A percentile compares a stretch with the other conserved stretches of the same genome.
Evolutionary conservation across 345 rosid genomes (phyloP).

Genomic region (Kandelia obovata): DNA sequence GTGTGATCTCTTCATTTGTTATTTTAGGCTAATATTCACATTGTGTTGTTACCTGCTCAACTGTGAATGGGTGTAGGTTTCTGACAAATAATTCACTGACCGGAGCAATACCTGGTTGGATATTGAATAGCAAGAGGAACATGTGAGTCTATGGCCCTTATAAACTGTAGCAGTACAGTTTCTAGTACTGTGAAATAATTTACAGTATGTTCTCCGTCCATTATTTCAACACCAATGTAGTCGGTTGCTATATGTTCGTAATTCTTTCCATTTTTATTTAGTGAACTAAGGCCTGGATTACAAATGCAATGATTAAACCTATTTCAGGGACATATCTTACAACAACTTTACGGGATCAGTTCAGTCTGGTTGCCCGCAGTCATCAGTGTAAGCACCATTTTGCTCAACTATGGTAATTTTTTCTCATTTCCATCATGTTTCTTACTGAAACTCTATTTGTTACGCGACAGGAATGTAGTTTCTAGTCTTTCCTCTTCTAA

Average conservation of each 20-base stretch:
- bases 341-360: conserved; percentile 65
- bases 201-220: not conserved
- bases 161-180: not conserved
- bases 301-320: conserved; percentile 4
- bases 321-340: conserved; percentile 76
- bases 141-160: conserved; percentile 40
- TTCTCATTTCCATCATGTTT: conserved; percentile 1
- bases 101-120: conserved; percentile 60
- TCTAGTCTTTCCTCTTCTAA: conserved; percentile 43
- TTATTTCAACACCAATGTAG: not conserved
- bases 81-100: conserved; percentile 68
- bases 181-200: not conserved
- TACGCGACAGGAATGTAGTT: conserved; percentile 55
- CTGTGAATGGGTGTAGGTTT: conserved; percentile 44
- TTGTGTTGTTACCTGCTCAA: not conserved
- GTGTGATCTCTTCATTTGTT: not conserved
- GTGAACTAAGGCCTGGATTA: not conserved
- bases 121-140: conserved; percentile 16
- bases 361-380: conserved; percentile 34
- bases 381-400: conserved; percentile 42
- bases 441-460: conserved; percentile 6
- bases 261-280: not conserved
- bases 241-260: not conserved
- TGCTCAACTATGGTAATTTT: not conserved
- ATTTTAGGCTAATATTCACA: not conserved